phyloP scores from a whole-genome alignment of 805 yeast genomes.

The Sugiyamaella mastotermitis region DNA sequence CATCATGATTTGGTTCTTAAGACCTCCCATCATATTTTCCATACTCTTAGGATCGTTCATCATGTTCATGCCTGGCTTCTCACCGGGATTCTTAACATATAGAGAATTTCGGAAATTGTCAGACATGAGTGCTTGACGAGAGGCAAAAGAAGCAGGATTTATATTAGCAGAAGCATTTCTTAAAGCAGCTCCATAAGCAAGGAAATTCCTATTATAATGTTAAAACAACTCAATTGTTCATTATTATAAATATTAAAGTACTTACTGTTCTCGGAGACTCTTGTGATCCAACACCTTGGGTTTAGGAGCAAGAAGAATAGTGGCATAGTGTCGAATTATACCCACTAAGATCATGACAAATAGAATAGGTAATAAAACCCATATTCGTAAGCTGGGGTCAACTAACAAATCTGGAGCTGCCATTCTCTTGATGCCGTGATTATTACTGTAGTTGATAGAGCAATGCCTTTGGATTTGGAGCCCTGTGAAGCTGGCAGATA shows the following conservation, averaged over 20 bases:
- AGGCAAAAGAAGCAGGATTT: slow-evolving; percentile 45
- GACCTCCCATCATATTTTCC: slow-evolving; percentile 69
- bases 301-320: slow-evolving; percentile 43
- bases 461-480: no score
- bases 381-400: slow-evolving; percentile 76
- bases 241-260: background rate
- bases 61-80: slow-evolving; percentile 42
- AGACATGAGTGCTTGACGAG: slow-evolving; percentile 45
- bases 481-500: no score
- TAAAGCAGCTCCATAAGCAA: slow-evolving; percentile 55
- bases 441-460: no score
- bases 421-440: no score
- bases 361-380: slow-evolving; percentile 91
- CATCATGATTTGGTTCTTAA: slow-evolving; percentile 75
- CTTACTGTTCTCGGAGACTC: slow-evolving; percentile 47
- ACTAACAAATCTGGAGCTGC: slow-evolving; percentile 46
- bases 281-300: slow-evolving; percentile 49
- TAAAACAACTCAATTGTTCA: background rate
- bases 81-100: slow-evolving; percentile 47
- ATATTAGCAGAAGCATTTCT: slow-evolving; percentile 49
- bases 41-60: slow-evolving; percentile 63
- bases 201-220: slow-evolving; percentile 38
- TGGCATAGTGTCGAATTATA: slow-evolving; percentile 61
- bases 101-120: slow-evolving; percentile 47
- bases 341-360: slow-evolving; percentile 87